Conservation (phyloP, 1,139 yeast genomes). For the Taphrina communis region DNA sequence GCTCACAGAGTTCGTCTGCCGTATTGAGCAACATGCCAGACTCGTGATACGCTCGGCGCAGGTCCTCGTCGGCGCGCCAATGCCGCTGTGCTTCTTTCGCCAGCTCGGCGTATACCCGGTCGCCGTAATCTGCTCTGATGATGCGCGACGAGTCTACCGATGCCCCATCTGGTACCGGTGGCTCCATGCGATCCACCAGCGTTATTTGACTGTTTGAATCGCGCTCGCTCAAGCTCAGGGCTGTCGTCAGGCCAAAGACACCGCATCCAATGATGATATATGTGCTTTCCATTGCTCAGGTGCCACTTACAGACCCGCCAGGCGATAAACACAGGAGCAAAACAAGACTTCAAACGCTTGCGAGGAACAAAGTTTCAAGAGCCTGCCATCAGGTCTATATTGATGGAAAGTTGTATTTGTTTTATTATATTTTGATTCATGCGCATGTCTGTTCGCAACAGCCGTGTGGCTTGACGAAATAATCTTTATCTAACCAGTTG, state of each 20-base stretch:
- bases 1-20: conserved; percentile 47
- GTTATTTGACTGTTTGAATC: conserved; percentile 49
- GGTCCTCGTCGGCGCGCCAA: conserved; percentile 52
- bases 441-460: too few species aligned
- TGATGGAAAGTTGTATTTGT: too few species aligned
- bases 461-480: neutral
- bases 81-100: conserved; percentile 53
- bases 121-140: conserved; percentile 55
- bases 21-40: conserved; percentile 48
- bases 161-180: conserved; percentile 55
- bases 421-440: too few species aligned
- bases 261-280: conserved; percentile 57
- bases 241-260: conserved; percentile 59
- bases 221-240: conserved; percentile 51
- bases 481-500: conserved; percentile 6
- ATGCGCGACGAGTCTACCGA: conserved; percentile 56
- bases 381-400: too few species aligned
- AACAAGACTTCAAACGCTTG: too few species aligned
- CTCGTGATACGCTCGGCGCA: conserved; percentile 48
- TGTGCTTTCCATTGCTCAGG: neutral
- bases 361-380: too few species aligned
- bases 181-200: conserved; percentile 53
- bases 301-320: too few species aligned
- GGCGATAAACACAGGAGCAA: too few species aligned
- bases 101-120: conserved; percentile 53